Conservation (phyloP, 208 protist species). For the Vickermania spadyakhi region DNA sequence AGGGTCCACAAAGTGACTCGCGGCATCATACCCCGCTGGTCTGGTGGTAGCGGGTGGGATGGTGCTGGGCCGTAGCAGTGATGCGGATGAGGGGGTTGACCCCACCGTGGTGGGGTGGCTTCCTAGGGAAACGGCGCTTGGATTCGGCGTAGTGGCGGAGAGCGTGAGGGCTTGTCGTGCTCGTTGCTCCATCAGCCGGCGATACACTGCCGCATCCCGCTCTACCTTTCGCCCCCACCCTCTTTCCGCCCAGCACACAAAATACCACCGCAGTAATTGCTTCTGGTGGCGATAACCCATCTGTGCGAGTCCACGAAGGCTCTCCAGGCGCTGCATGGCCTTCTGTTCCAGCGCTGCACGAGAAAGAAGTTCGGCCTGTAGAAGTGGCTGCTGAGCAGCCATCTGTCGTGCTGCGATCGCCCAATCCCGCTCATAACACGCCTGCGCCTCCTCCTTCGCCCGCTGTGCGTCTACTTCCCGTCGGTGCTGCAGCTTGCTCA, state of each 20-base stretch:
- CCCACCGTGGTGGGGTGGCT: too few species aligned
- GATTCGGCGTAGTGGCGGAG: too few species aligned
- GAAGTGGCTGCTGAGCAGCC: not conserved
- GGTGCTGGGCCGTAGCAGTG: too few species aligned
- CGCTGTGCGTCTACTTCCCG: not conserved
- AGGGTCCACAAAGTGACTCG: too few species aligned
- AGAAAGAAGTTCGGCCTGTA: not conserved
- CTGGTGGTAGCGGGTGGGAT: too few species aligned
- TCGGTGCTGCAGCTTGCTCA: not conserved
- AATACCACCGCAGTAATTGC: slow-evolving; percentile 26
- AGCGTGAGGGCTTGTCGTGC: slow-evolving; percentile 5
- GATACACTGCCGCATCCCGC: slow-evolving; percentile 1
- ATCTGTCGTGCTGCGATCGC: not conserved
- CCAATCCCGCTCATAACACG: too few species aligned
- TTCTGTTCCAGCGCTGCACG: not conserved
- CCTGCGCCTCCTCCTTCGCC: not conserved
- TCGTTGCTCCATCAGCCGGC: slow-evolving; percentile 5
- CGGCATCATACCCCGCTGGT: too few species aligned
- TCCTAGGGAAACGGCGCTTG: too few species aligned
- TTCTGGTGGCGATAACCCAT: slow-evolving; percentile 2
- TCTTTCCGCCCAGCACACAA: slow-evolving; percentile 24
- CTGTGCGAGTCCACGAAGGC: not conserved
- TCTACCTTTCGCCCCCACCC: slow-evolving; percentile 4
- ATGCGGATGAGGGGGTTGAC: too few species aligned
- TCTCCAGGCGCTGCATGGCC: not conserved